Percentiles rank a stretch among this genome's conserved stretches.
Evolutionary conservation across 805 yeast genomes (phyloP).

Genomic region (Hanseniaspora guilliermondii): DNA sequence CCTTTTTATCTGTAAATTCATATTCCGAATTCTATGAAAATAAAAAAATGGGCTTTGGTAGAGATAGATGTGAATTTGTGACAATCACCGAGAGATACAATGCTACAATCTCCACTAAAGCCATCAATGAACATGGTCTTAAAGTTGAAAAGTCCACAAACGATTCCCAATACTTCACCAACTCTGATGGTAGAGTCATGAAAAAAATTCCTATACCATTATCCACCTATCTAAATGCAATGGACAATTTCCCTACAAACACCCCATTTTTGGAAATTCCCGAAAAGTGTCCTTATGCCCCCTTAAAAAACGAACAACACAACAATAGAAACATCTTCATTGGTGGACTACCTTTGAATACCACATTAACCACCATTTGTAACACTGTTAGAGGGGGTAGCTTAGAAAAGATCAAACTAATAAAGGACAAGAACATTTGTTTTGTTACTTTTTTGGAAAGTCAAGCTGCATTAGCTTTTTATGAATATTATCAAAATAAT

Average conservation of each 20-base stretch:
- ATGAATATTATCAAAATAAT: conserved; percentile 83
- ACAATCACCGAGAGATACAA: conserved; percentile 93
- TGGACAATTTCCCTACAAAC: background rate
- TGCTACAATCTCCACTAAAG: conserved; percentile 61
- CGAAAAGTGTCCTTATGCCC: conserved; percentile 51
- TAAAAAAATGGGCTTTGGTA: conserved; percentile 78
- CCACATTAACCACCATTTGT: conserved; percentile 84
- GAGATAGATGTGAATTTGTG: conserved; percentile 87
- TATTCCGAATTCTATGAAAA: conserved; percentile 54
- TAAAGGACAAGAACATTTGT: conserved; percentile 80
- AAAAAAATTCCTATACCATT: conserved; percentile 39
- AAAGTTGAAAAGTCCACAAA: conserved; percentile 72
- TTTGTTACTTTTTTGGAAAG: conserved; percentile 94
- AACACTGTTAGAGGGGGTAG: conserved; percentile 93
- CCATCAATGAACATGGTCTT: background rate
- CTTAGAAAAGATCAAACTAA: conserved; percentile 66
- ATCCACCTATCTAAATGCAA: background rate
- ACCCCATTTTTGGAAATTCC: background rate
- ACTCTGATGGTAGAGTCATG: background rate
- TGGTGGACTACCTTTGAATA: conserved; percentile 79
- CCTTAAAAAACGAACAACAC: conserved; percentile 58
- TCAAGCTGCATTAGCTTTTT: conserved; percentile 93
- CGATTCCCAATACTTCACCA: background rate
- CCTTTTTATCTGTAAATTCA: conserved; percentile 62
- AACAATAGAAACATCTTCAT: conserved; percentile 85